Evolutionary conservation across 768 basidiomycete species (phyloP).

Genomic region (Mycena kentingensis): DNA sequence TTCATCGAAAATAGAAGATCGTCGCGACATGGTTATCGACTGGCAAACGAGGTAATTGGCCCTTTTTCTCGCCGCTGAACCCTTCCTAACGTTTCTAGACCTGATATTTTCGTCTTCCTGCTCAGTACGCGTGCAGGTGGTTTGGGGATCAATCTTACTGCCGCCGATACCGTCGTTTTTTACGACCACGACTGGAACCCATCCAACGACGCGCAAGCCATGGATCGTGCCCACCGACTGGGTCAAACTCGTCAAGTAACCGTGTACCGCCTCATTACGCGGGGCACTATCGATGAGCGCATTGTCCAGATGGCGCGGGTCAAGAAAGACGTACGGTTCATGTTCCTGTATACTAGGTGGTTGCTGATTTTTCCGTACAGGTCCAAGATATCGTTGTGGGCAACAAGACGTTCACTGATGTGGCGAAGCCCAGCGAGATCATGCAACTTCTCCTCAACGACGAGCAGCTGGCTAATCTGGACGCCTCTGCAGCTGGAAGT

Average conservation of each 20-base stretch:
- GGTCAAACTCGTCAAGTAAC: conserved; percentile 98
- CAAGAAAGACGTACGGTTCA: conserved; percentile 83
- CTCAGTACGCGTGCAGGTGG: conserved; percentile 95
- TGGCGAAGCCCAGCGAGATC: conserved; percentile 94
- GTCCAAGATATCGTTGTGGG: conserved; percentile 99
- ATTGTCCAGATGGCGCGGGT: conserved; percentile 95
- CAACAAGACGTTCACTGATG: conserved; percentile 92
- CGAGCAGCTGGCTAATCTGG: conserved; percentile 81
- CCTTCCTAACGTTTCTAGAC: conserved; percentile 42
- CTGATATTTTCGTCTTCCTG: conserved; percentile 87
- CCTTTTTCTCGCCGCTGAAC: neutral
- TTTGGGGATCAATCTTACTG: conserved; percentile 93
- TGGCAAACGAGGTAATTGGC: conserved; percentile 90
- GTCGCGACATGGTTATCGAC: conserved; percentile 98
- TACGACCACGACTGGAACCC: conserved; percentile 98
- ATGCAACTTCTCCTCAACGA: conserved; percentile 93
- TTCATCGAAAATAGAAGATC: conserved; percentile 90
- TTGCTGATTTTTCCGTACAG: conserved; percentile 39
- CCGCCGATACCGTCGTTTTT: conserved; percentile 94
- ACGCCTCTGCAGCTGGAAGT: conserved; percentile 43
- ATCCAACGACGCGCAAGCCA: conserved; percentile 96
- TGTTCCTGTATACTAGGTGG: neutral
- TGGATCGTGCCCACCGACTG: conserved; percentile 96
- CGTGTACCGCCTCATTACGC: conserved; percentile 92
- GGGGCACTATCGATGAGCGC: conserved; percentile 94